Evolutionary conservation across 1,284 basidiomycete species (phyloP), one percentile per base, ranked within the genome.

Genomic region (Moesziomyces sp.): DNA sequence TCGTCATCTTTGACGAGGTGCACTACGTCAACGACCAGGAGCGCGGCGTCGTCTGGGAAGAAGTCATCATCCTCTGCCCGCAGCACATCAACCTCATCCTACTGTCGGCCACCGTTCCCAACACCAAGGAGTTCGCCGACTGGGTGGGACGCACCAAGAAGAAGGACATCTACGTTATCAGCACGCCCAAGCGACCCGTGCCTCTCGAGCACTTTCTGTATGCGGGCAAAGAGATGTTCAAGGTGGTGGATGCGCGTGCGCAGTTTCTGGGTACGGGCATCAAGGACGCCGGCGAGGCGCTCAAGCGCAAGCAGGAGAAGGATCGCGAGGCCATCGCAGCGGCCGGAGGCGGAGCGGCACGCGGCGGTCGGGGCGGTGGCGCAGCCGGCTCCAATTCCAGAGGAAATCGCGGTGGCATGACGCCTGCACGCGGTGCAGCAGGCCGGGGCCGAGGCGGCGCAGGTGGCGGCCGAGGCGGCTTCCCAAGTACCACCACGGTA

Each of bases 131-230:
- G 83, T 99, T 99, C 83, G 97, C 97, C 2, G 95, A 96, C 80
- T 99, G 97, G 97, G 96, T 99, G 63, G 97, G 97, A 3, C 92
- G 97, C 11, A 99, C 97, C 1, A 99, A 99, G 87, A 97, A 94
- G 87, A 99, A 98, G 85, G 94, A 99, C 79, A 97, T 99, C 62
- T 99, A 98, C 84, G 97, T 99, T 55, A 98, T 99, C 75, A 97
- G 93, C 23, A 99, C 97, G 0, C 90, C 92, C 1, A 95, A 98
- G 85, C 89, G 97, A 65, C 97, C 97, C 0, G 96, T 99, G 3
- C 97, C 97, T 3, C 88, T 99, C 43, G 96, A 99, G 85, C 97
- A 99, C 86, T 97, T 92, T 85, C 86, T 99, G 6, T 99, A 97
- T 86, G 94, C 95, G 1, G 93, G 93, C 13, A 89, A 91, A 69